Conservation (phyloP, 2,329 filamentous ascomycete species). For the Fusarium napiforme region DNA sequence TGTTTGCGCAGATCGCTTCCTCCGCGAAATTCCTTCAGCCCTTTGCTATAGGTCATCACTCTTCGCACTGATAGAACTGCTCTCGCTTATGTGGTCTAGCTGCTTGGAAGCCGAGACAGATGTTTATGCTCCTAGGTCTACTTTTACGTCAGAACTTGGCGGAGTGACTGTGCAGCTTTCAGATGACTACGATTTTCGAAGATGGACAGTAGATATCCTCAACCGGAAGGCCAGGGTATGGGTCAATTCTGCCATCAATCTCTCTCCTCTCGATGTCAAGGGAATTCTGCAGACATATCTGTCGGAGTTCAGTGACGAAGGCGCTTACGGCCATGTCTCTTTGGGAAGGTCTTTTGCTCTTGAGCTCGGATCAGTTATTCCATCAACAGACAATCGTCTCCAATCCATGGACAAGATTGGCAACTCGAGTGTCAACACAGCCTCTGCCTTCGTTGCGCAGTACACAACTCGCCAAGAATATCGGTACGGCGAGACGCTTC, state of each 20-base stretch:
- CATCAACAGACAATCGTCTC: conserved; percentile 85
- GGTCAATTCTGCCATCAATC: conserved; percentile 82
- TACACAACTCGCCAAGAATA: conserved; percentile 98
- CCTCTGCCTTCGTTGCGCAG: conserved; percentile 95
- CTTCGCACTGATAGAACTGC: conserved; percentile 89
- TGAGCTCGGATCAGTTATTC: conserved; percentile 89
- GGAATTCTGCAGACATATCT: conserved; percentile 95
- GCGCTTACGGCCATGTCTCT: conserved; percentile 89
- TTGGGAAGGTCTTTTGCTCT: conserved; percentile 93
- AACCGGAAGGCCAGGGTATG: conserved; percentile 81
- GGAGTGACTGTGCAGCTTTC: conserved; percentile 90
- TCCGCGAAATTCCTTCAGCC: conserved; percentile 85
- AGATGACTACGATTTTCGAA: conserved; percentile 87
- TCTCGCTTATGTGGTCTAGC: conserved; percentile 94
- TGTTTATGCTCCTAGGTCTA: conserved; percentile 87
- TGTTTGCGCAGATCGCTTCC: conserved; percentile 84
- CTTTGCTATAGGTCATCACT: conserved; percentile 90
- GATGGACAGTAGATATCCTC: conserved; percentile 80
- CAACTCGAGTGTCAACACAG: conserved; percentile 83
- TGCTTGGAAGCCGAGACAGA: conserved; percentile 96
- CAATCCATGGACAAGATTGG: conserved; percentile 82
- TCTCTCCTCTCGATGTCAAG: conserved; percentile 93
- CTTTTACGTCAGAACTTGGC: conserved; percentile 80
- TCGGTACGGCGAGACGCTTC: conserved; percentile 81
- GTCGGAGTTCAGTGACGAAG: conserved; percentile 93